These are phyloP conservation scores for Teunomyces gatunensis DNA, from an alignment of 805 yeast species.

Conservation along the genomic window DNA sequence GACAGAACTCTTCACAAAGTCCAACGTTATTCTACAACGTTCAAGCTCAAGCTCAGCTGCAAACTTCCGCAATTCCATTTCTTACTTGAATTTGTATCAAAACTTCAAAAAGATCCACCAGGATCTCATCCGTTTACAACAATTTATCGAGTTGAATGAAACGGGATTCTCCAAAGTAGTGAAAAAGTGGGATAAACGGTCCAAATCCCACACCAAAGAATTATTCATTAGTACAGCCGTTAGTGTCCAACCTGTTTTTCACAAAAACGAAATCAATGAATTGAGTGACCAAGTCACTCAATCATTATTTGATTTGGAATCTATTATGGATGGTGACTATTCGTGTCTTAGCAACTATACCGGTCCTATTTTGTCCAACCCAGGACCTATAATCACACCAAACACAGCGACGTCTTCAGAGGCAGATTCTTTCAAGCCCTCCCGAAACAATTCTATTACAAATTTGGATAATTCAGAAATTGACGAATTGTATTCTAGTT, in stretches of 20 bases:
- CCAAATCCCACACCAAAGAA: constrained; percentile 92
- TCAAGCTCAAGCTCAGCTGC: constrained; percentile 10
- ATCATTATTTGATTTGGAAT: constrained; percentile 71
- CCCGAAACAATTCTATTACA: constrained; percentile 6
- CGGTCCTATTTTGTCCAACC: background rate
- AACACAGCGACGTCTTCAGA: background rate
- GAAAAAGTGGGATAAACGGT: constrained; percentile 97
- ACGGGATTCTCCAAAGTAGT: constrained; percentile 94
- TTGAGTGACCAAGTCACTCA: constrained; percentile 74
- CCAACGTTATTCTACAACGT: constrained; percentile 8
- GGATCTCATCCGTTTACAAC: constrained; percentile 85
- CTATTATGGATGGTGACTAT: constrained; percentile 45
- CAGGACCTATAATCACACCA: background rate
- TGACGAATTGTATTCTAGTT: constrained; percentile 72
- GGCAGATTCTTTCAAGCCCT: background rate
- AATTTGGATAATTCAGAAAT: constrained; percentile 43
- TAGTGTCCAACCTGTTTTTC: constrained; percentile 95
- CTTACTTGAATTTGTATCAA: constrained; percentile 79
- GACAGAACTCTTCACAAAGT: constrained; percentile 42
- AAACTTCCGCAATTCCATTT: constrained; percentile 63
- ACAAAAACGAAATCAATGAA: constrained; percentile 79
- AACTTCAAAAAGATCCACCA: constrained; percentile 87
- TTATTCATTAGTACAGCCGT: constrained; percentile 88
- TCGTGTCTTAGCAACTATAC: constrained; percentile 20
- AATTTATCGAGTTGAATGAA: constrained; percentile 90